Conservation (phyloP, 129 eudicot genomes). For the Daucus carota region DNA sequence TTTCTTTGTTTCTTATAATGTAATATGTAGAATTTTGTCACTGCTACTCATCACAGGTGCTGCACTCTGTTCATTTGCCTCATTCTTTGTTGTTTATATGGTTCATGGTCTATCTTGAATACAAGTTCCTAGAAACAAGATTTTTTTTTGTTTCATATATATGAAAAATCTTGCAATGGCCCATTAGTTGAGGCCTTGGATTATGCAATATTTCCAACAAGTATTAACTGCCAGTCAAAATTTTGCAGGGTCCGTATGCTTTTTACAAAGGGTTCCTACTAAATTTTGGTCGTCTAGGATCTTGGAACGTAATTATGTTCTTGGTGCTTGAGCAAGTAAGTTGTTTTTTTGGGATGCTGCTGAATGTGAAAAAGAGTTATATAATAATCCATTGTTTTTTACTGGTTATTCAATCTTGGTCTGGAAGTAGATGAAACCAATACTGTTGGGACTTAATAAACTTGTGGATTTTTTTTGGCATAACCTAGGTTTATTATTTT, state of each 20-base stretch:
- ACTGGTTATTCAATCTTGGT: not conserved
- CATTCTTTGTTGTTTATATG: not conserved
- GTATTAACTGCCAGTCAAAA: constrained; percentile 14
- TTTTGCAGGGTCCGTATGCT: constrained; percentile 65
- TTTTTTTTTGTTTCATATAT: not conserved
- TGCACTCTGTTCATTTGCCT: not conserved
- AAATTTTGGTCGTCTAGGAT: constrained; percentile 80
- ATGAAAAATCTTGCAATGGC: not conserved
- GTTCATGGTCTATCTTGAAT: constrained; percentile 1
- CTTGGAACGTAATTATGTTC: constrained; percentile 90
- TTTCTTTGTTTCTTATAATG: not conserved
- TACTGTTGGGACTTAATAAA: not conserved
- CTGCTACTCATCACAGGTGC: not conserved
- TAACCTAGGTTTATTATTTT: not conserved
- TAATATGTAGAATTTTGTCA: not conserved
- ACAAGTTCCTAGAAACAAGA: not conserved
- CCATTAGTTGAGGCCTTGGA: not conserved
- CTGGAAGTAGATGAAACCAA: not conserved
- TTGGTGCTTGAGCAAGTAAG: constrained; percentile 80
- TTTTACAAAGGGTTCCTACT: constrained; percentile 89
- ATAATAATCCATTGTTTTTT: not conserved
- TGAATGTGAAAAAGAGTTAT: not conserved
- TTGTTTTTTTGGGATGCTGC: not conserved
- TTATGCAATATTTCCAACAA: not conserved
- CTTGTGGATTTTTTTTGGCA: not conserved